Percentiles rank a stretch among this genome's conserved stretches.
phyloP scores from a whole-genome alignment of 495 filamentous ascomycete species.

The Penicillium antarcticum region DNA sequence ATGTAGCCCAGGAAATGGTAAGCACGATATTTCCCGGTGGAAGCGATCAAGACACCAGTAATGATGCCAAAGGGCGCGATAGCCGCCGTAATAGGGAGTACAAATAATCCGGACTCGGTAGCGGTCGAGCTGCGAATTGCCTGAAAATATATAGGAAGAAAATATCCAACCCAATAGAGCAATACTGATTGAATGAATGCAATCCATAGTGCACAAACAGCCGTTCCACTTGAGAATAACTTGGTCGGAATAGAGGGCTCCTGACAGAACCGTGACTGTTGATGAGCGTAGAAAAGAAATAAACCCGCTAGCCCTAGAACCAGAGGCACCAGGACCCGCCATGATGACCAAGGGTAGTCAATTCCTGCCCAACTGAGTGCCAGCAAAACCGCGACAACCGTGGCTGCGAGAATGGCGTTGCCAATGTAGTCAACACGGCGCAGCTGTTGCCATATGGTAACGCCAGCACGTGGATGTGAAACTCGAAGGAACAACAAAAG shows the following conservation, averaged over 20 bases:
- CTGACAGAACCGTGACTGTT: neutral
- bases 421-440: constrained; percentile 51
- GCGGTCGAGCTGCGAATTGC: constrained; percentile 25
- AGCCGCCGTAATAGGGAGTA: constrained; percentile 32
- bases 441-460: constrained; percentile 6
- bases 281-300: constrained; percentile 4
- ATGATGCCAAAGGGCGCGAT: constrained; percentile 30
- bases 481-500: constrained; percentile 45
- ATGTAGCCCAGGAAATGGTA: constrained; percentile 37
- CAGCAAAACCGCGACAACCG: constrained; percentile 46
- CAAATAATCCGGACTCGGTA: constrained; percentile 29
- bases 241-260: neutral
- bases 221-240: constrained; percentile 9
- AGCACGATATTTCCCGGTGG: constrained; percentile 43
- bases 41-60: constrained; percentile 28
- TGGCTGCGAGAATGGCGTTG: constrained; percentile 44
- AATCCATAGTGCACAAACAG: constrained; percentile 12
- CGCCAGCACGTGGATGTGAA: constrained; percentile 2
- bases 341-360: constrained; percentile 47
- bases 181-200: constrained; percentile 21
- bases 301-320: constrained; percentile 16
- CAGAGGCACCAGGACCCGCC: constrained; percentile 44
- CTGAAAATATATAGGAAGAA: constrained; percentile 49
- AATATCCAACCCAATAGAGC: constrained; percentile 33
- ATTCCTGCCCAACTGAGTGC: constrained; percentile 53